phyloP scores from a whole-genome alignment of 768 basidiomycete genomes.

The Terana coerulea region DNA sequence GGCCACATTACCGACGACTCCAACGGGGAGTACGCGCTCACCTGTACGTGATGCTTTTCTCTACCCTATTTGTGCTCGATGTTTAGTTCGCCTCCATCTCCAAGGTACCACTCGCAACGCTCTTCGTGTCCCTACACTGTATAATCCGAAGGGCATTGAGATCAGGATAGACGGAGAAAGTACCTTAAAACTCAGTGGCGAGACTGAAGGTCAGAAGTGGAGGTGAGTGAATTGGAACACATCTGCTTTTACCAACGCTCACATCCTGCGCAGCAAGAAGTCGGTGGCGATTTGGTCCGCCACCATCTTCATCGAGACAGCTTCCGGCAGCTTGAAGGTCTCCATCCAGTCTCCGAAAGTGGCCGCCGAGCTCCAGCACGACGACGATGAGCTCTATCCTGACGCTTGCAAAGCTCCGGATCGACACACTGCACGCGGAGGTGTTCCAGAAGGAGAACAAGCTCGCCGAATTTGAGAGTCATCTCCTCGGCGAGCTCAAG shows the following conservation, averaged over 20 bases:
- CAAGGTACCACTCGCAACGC: background rate
- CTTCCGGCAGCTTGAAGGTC: background rate
- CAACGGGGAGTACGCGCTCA: slow-evolving; percentile 1
- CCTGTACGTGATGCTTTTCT: background rate
- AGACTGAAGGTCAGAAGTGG: background rate
- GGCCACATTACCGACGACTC: background rate
- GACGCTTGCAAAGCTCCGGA: background rate
- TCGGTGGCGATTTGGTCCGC: background rate
- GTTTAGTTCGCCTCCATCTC: no score
- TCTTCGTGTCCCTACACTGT: background rate
- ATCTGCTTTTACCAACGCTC: background rate
- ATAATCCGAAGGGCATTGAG: background rate
- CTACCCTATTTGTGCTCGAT: no score
- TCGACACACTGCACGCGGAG: background rate
- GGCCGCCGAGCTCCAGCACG: background rate
- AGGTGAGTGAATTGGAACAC: background rate
- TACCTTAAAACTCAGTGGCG: background rate
- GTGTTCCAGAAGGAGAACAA: background rate
- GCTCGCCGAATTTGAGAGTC: no score
- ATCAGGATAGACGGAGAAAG: background rate
- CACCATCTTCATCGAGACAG: background rate
- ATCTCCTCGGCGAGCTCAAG: background rate
- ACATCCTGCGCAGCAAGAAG: background rate
- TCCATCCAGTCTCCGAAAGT: background rate
- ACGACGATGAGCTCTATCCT: background rate